Conservation (phyloP, 106 monocot species). For the Allium sativum region DNA sequence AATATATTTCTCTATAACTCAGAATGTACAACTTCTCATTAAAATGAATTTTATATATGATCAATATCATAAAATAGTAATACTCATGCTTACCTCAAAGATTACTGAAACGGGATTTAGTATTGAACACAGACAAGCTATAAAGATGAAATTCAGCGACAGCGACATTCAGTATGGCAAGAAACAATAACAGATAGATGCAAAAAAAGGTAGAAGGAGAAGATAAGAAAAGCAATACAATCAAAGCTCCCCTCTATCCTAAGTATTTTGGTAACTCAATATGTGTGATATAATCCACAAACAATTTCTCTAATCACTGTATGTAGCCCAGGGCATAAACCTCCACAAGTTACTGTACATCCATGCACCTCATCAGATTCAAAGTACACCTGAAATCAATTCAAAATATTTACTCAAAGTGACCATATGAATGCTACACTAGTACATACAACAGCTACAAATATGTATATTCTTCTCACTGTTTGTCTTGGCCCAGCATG, state of each 20-base stretch:
- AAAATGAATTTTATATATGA: no score
- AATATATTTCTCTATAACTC: no score
- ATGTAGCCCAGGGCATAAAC: conserved; percentile 86
- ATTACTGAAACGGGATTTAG: no score
- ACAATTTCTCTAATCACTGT: conserved; percentile 87
- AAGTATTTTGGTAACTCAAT: conserved; percentile 50
- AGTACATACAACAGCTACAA: conserved; percentile 2
- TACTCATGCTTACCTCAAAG: conserved; percentile 42
- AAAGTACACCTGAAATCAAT: conserved; percentile 52
- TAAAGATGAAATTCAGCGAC: no score
- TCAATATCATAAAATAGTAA: no score
- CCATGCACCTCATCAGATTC: conserved; percentile 70
- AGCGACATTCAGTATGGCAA: no score
- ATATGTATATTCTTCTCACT: conserved; percentile 19
- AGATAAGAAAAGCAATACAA: no score
- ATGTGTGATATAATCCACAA: conserved; percentile 67
- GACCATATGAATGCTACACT: neutral
- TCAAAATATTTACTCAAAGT: neutral
- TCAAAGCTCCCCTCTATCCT: conserved; percentile 54
- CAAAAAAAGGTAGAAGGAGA: no score
- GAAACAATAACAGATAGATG: no score
- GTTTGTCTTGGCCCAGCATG: conserved; percentile 79
- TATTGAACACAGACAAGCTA: no score
- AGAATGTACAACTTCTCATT: no score
- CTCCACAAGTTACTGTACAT: conserved; percentile 90